Evolutionary conservation across 768 basidiomycete genomes (phyloP).

Genomic region (Sporobolomyces roseus): DNA sequence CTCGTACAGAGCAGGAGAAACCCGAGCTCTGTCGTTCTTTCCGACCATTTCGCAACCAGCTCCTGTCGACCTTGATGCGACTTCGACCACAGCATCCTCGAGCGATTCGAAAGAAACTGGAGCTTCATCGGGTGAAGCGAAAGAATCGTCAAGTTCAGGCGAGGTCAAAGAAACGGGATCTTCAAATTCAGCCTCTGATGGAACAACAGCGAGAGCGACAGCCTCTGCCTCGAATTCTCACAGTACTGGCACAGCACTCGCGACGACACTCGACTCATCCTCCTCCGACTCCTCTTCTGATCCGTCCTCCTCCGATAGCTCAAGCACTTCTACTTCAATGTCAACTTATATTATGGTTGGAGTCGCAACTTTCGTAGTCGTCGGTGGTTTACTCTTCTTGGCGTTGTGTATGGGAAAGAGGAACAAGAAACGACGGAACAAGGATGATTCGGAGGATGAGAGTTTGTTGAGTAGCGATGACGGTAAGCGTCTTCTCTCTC

Average conservation of each 20-base stretch:
- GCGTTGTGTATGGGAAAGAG: neutral
- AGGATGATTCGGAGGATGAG: neutral
- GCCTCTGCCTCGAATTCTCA: neutral
- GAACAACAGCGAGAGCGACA: neutral
- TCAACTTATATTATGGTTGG: slow-evolving; percentile 3
- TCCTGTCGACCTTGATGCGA: neutral
- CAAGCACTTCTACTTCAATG: neutral
- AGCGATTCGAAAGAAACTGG: neutral
- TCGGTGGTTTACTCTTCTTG: neutral
- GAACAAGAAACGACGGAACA: neutral
- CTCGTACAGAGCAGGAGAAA: neutral
- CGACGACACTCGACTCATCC: neutral
- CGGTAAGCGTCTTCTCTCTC: neutral
- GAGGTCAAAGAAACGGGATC: too few relatives aligned
- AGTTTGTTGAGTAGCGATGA: neutral
- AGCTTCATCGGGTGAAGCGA: too few relatives aligned
- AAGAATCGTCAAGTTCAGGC: too few relatives aligned
- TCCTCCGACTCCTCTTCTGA: neutral
- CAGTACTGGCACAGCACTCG: too few relatives aligned
- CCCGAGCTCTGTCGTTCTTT: neutral
- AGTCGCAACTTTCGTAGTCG: neutral
- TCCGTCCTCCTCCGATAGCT: neutral
- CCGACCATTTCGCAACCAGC: slow-evolving; percentile 6
- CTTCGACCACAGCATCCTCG: neutral
- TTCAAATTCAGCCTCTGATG: too few relatives aligned